A percentile compares a stretch with the other conserved stretches of the same genome.
phyloP scores from a whole-genome alignment of 192 early-diverging fungal genomes.

The Coemansia sp. region DNA sequence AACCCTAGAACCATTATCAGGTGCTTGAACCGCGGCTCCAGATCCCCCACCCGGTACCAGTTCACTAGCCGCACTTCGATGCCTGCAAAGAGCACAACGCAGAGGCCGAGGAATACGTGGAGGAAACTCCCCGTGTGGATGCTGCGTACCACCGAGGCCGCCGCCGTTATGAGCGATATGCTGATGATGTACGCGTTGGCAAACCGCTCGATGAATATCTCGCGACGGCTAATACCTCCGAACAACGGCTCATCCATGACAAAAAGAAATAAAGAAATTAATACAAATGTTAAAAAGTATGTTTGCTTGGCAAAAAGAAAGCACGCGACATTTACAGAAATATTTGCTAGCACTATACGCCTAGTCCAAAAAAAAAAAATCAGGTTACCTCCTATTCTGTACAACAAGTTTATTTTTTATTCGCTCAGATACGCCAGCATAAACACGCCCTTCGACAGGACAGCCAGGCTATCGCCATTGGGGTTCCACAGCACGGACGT shows the following conservation, averaged over 20 bases:
- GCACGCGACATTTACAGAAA: background rate
- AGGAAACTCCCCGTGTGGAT: conserved; percentile 12
- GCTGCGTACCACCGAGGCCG: conserved; percentile 19
- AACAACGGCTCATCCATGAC: conserved; percentile 55
- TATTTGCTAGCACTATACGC: background rate
- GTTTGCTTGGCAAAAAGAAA: background rate
- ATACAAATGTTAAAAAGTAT: background rate
- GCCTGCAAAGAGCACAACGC: conserved; percentile 23
- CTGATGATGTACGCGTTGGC: conserved; percentile 26
- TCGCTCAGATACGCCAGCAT: conserved; percentile 28
- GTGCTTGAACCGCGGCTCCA: conserved; percentile 53
- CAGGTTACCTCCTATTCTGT: background rate
- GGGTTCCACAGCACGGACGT: conserved; percentile 33
- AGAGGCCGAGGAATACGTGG: conserved; percentile 39
- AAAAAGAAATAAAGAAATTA: background rate
- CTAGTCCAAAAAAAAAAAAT: background rate
- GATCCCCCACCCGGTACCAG: conserved; percentile 59
- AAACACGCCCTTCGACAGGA: conserved; percentile 42
- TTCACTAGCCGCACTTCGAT: conserved; percentile 51
- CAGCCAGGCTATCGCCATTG: conserved; percentile 31
- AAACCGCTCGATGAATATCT: conserved; percentile 44
- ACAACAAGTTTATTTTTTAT: background rate
- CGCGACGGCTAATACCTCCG: conserved; percentile 51
- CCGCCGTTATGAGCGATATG: conserved; percentile 11
- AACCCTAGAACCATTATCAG: conserved; percentile 38